phyloP scores from a whole-genome alignment of 148 eudicot genomes.

The Rhododendron mucronatum region DNA sequence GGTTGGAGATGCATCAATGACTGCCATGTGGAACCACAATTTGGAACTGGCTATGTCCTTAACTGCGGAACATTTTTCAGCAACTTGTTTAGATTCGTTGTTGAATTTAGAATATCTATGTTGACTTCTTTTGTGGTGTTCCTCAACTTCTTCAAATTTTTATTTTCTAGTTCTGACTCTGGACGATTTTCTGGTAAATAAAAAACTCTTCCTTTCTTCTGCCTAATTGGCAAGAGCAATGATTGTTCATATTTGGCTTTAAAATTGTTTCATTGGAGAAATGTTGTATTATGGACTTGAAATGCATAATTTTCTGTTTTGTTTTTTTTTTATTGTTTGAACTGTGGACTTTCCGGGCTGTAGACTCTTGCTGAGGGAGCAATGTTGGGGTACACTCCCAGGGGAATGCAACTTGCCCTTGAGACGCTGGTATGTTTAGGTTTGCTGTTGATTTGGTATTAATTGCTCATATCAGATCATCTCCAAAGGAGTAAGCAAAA shows the following conservation, averaged over 20 bases:
- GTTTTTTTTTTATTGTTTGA: not conserved
- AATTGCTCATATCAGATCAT: not conserved
- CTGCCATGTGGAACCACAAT: not conserved
- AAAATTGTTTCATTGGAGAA: not conserved
- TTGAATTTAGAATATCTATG: not conserved
- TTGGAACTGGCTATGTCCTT: not conserved
- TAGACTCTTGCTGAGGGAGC: conserved; percentile 88
- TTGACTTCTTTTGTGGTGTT: not conserved
- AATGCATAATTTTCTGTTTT: not conserved
- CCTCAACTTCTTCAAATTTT: not conserved
- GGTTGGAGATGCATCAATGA: not conserved
- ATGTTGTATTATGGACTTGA: not conserved
- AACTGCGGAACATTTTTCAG: not conserved
- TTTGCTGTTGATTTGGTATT: not conserved
- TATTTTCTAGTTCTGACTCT: not conserved
- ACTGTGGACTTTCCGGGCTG: conserved; percentile 18
- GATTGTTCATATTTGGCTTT: not conserved
- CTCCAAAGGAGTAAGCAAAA: not conserved
- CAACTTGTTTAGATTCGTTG: not conserved
- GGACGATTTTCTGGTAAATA: not conserved
- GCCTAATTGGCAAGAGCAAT: not conserved
- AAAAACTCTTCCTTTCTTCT: not conserved
- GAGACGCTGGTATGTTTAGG: conserved; percentile 58
- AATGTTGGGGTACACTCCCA: conserved; percentile 69
- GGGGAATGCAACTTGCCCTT: conserved; percentile 86